A percentile compares a stretch with the other conserved stretches of the same genome.
Evolutionary conservation across 208 protist genomes (phyloP).

Genomic region (Wallacemonas rigidus): DNA sequence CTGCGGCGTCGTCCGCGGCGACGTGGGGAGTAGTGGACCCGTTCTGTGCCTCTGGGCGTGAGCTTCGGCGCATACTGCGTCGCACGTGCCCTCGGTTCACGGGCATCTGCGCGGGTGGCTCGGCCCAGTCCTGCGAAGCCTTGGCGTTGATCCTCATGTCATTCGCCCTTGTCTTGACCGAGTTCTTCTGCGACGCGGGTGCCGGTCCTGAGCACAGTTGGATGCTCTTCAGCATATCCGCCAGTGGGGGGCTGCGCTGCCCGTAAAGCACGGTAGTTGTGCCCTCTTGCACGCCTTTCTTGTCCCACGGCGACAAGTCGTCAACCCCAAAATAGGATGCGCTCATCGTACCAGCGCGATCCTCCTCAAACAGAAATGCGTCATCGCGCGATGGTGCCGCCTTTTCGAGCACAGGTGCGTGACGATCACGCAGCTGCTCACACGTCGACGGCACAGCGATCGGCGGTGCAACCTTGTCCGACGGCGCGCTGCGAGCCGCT

Average conservation of each 20-base stretch:
- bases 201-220: too few relatives aligned
- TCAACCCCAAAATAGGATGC: constrained; percentile 4
- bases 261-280: not conserved
- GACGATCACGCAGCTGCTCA: too few relatives aligned
- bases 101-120: constrained; percentile 1
- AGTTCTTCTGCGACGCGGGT: too few relatives aligned
- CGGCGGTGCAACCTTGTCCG: too few relatives aligned
- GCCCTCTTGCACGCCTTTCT: not conserved
- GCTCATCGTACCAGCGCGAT: constrained; percentile 10
- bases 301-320: constrained; percentile 7
- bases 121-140: not conserved
- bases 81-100: constrained; percentile 1
- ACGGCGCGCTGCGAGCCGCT: too few relatives aligned
- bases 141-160: not conserved
- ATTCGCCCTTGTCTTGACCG: not conserved
- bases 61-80: not conserved
- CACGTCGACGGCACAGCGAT: too few relatives aligned
- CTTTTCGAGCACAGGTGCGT: too few relatives aligned
- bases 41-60: not conserved
- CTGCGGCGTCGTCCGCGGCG: not conserved
- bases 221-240: not conserved
- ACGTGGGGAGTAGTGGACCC: not conserved
- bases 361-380: constrained; percentile 4
- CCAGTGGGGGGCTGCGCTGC: not conserved
- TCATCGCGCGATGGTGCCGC: not conserved